Evolutionary conservation across 371 early-diverging fungal genomes (phyloP).

Genomic region (Lichtheimia ornata): DNA sequence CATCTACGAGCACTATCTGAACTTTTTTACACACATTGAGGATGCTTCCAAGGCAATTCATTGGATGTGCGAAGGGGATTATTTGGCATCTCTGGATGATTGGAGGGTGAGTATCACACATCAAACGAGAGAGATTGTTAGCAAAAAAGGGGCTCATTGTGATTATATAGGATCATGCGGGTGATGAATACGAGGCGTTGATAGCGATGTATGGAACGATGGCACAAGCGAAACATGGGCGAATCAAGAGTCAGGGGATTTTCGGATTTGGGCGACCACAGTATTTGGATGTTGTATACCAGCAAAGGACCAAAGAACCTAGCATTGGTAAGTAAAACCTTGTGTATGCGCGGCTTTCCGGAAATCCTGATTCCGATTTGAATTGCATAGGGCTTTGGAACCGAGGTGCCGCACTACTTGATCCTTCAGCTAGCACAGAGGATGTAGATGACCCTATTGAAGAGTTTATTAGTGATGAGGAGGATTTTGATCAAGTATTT

Average conservation of each 20-base stretch:
- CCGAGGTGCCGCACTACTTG: neutral
- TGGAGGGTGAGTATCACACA: slow-evolving; percentile 21
- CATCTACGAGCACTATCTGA: slow-evolving; percentile 28
- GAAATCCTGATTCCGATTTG: too few relatives aligned
- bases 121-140: neutral
- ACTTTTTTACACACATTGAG: slow-evolving; percentile 23
- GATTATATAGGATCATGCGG: neutral
- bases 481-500: slow-evolving; percentile 31
- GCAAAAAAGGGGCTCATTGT: neutral
- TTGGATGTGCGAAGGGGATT: slow-evolving; percentile 27
- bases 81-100: slow-evolving; percentile 21
- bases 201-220: slow-evolving; percentile 32
- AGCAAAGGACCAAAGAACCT: neutral
- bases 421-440: neutral
- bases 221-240: slow-evolving; percentile 4
- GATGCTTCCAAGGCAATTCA: slow-evolving; percentile 14
- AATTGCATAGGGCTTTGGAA: neutral
- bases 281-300: neutral
- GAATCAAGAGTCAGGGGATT: neutral
- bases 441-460: slow-evolving; percentile 11
- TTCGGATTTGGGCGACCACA: neutral
- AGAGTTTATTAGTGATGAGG: slow-evolving; percentile 23
- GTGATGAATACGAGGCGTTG: slow-evolving; percentile 14
- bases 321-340: neutral
- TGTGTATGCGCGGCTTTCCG: too few relatives aligned